These are phyloP conservation scores for Pugionium cornutum DNA, from an alignment of 345 rosid genomes.

Conservation along the genomic window DNA sequence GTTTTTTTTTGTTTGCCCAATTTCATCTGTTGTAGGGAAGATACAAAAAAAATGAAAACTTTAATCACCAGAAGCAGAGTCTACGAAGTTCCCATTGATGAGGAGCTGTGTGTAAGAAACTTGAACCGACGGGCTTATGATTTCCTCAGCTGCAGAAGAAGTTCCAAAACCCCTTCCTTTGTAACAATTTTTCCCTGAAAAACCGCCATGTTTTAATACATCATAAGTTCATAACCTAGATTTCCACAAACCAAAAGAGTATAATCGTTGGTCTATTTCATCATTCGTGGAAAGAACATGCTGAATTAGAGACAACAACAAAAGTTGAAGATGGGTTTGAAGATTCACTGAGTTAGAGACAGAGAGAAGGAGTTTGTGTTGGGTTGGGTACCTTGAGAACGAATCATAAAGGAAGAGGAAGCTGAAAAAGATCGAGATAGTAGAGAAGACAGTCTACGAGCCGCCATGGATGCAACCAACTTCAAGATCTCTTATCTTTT, in stretches of 20 bases:
- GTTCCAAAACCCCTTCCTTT: constrained; percentile 55
- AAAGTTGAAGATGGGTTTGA: background rate
- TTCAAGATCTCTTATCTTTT: constrained; percentile 30
- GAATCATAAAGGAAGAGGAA: constrained; percentile 46
- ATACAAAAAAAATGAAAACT: constrained; percentile 19
- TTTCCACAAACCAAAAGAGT: too few species aligned
- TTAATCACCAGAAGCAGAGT: constrained; percentile 79
- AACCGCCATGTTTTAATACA: constrained; percentile 6
- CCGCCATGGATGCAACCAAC: constrained; percentile 50
- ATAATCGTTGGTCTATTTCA: too few species aligned
- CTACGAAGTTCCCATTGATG: constrained; percentile 80
- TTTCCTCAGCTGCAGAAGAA: constrained; percentile 68
- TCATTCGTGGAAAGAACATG: background rate
- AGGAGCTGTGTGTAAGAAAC: constrained; percentile 66
- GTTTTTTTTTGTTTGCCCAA: background rate
- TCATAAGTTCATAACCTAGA: background rate
- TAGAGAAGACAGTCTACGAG: constrained; percentile 59
- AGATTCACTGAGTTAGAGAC: constrained; percentile 8
- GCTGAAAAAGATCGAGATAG: constrained; percentile 53
- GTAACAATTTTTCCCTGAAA: constrained; percentile 48
- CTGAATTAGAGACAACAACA: background rate
- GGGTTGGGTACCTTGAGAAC: constrained; percentile 45
- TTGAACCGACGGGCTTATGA: constrained; percentile 65
- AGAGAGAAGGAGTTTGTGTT: background rate
- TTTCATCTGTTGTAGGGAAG: background rate